Base-by-base conservation (phyloP, 208 protist species). In the Leishmania tarentolae region DNA sequence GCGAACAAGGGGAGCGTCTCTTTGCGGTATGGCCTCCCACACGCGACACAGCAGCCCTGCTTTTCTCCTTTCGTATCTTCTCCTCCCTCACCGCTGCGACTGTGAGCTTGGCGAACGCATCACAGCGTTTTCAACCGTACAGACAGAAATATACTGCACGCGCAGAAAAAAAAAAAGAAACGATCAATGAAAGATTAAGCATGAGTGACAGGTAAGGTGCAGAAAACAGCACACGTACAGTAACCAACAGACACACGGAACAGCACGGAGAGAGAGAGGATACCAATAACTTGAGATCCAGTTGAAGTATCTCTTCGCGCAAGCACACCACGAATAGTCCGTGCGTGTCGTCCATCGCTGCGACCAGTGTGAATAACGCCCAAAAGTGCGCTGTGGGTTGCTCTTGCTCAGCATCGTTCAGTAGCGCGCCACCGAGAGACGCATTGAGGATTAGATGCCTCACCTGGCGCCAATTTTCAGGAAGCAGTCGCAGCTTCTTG, bases 381-480 rank as follows among this genome's bases (percentile, higher is more conserved):
- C 24, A 19, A 61, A n/a, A 31, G 24, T 31, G 28, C 56, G 7
- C 21, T 13, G 1, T 6, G 9, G 56, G 56, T 13, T 61, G 5
- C 28, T 61, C 24, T 61, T 9, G 2, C n/a, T 11, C 56, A 61
- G 56, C 56, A 17, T 21, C 40, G 6, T 1, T 78, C 52, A 83
- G 73, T 83, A 78, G 52, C 77, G 65, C 50, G 79, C 70, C 73
- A 83, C 71, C 3, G 71, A 75, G 19, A 28, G 44, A 6, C 37
- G 40, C n/a, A 1, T 1, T 2, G 21, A 42, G 44, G 21, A 53
- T 61, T 21, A 68, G 61, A 15, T 75, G 11, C 7, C 74, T 63
- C 6, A 79, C 52, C 8, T 68, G 80, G 21, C 52, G 65, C 53
- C 15, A 50, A 53, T 70, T 75, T 57, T 83, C 53, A 40, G 79